A percentile compares a stretch with the other conserved stretches of the same genome.
Evolutionary conservation across 1,284 basidiomycete genomes (phyloP).

Genomic region (Ustilago shanxiensis): DNA sequence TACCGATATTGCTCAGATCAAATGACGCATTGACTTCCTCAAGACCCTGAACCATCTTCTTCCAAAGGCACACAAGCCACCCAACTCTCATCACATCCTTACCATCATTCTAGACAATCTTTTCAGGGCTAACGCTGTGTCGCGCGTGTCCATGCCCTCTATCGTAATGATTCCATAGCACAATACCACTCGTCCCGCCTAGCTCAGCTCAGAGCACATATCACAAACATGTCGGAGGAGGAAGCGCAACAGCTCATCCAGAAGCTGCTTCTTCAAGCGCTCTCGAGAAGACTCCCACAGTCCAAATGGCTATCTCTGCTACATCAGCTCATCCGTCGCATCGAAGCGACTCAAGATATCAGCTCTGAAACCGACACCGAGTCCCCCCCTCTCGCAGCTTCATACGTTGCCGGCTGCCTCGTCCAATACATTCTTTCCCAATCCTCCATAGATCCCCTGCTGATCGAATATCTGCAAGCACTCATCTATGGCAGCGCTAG

Average conservation of each 20-base stretch:
- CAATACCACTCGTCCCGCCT: neutral
- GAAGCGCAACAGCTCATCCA: constrained; percentile 39
- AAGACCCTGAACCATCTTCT: neutral
- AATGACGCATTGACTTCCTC: neutral
- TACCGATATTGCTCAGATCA: constrained; percentile 12
- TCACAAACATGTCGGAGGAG: constrained; percentile 25
- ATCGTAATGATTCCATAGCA: neutral
- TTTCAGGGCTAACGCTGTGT: neutral
- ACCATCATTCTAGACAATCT: neutral
- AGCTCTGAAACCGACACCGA: neutral
- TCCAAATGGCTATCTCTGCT: constrained; percentile 45
- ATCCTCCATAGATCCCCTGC: constrained; percentile 40
- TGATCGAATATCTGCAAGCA: constrained; percentile 44
- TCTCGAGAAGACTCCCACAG: constrained; percentile 36
- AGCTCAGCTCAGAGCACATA: neutral
- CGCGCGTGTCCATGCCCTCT: neutral
- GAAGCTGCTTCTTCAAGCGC: constrained; percentile 34
- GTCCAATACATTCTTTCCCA: constrained; percentile 32
- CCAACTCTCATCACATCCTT: neutral
- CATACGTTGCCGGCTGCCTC: constrained; percentile 27
- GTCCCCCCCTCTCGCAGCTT: constrained; percentile 6
- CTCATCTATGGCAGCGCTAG: constrained; percentile 44
- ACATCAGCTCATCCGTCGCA: constrained; percentile 34
- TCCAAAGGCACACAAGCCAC: neutral
- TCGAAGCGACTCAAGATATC: constrained; percentile 8